Evolutionary conservation across 805 yeast species (phyloP), one percentile per base, ranked within the genome.

Genomic region (Nakazawaea wyomingensis): DNA sequence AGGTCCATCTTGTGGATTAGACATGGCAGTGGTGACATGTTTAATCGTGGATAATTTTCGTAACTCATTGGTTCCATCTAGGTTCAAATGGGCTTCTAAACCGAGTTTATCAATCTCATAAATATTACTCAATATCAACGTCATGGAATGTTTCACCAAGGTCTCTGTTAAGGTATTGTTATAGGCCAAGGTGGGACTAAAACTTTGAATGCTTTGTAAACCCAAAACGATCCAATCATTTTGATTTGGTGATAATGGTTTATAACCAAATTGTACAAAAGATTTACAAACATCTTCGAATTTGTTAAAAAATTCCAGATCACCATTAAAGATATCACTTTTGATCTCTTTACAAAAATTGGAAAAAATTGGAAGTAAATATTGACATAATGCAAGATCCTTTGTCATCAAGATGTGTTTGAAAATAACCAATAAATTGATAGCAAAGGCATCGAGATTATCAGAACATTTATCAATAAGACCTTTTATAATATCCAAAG

Each of bases 371-470:
- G 63, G 58, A 29, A 72, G 65, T 4, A 76, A 66, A 31, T 69
- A 62, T 53, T 80, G 82, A 39, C 80, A 69, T 2, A 87, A 67
- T 0, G 79, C 65, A 34, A 80, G 60, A 53, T 90, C 98, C 17
- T 71, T 71, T 19, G 80, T 69, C 13, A 61, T 53, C 34, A 84
- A 52, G 13, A 82, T 72, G 8, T 68, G 56, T 20, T 57, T 59
- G 55, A 90, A 66, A 20, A 90, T 80, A 17, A 69, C 65, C 38
- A 86, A 71, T 14, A 85, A 80, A 52, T 81, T 76, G 19, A 67
- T 70, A 1, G 96, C 90, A 65, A 88, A 82, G 26, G 88, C 82
- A 49, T 85, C 88, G 57, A 93, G 67, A 59, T 93, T 91, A 47
- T 86, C 95, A 31, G 78, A 69, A 59, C 97, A 89, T 56, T 78